Evolutionary conservation across 768 basidiomycete genomes (phyloP).

Genomic region (Thelephora aurantiotincta): DNA sequence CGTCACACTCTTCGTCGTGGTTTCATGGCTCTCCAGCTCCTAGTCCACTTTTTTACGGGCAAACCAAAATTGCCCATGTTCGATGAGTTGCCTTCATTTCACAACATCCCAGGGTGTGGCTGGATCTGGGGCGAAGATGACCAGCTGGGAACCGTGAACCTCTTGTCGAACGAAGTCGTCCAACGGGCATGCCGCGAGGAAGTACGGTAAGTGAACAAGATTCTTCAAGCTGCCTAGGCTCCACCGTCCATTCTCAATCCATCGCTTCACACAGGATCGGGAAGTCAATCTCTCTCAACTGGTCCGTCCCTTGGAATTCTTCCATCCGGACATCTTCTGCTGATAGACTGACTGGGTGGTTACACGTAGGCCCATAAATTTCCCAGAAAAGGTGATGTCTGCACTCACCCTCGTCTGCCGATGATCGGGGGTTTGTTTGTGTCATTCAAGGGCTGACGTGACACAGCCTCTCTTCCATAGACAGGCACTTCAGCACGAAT

Average conservation of each 20-base stretch:
- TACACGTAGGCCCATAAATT: conserved; percentile 44
- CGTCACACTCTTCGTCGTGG: no score
- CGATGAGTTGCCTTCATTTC: conserved; percentile 32
- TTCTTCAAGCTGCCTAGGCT: background rate
- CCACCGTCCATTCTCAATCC: background rate
- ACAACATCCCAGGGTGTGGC: conserved; percentile 39
- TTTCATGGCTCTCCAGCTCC: background rate
- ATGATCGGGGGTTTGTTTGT: background rate
- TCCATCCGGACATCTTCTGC: background rate
- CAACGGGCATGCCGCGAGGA: conserved; percentile 40
- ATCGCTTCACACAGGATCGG: conserved; percentile 25
- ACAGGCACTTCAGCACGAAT: conserved; percentile 36
- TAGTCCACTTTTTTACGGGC: conserved; percentile 3
- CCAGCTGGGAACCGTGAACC: conserved; percentile 51
- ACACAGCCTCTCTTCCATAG: conserved; percentile 41
- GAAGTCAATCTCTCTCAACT: conserved; percentile 43
- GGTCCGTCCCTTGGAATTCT: conserved; percentile 23
- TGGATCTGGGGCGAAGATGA: conserved; percentile 63
- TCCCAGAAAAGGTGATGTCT: conserved; percentile 38
- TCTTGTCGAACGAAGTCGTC: conserved; percentile 52
- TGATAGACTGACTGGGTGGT: background rate
- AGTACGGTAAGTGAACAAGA: conserved; percentile 28
- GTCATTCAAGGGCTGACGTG: no score
- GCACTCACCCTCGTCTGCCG: background rate
- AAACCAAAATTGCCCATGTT: conserved; percentile 23